phyloP scores from a whole-genome alignment of 2,329 filamentous ascomycete genomes.

The Rhinocladiella similis region DNA sequence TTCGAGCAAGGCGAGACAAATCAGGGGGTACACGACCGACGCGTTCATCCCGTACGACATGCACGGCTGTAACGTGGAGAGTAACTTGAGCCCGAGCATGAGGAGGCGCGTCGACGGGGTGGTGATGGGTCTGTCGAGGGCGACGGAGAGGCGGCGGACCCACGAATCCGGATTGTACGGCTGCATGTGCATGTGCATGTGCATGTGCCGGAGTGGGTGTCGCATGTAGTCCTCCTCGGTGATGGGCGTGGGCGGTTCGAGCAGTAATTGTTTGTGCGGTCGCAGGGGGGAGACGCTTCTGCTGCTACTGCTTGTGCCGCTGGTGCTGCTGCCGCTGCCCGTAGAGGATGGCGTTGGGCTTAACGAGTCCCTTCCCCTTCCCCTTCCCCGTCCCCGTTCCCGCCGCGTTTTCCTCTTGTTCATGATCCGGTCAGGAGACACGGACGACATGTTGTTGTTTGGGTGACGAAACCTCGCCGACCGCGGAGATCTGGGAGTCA shows the following conservation, averaged over 20 bases:
- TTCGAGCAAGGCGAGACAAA: slow-evolving; percentile 24
- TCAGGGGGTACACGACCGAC: slow-evolving; percentile 25
- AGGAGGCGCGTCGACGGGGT: slow-evolving; percentile 13
- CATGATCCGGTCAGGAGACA: slow-evolving; percentile 9
- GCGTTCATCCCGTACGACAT: slow-evolving; percentile 24
- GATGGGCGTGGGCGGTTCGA: slow-evolving; percentile 10
- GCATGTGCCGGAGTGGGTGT: too few relatives aligned
- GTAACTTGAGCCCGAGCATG: slow-evolving; percentile 25
- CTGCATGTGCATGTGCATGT: neutral
- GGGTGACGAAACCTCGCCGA: neutral
- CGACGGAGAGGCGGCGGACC: neutral
- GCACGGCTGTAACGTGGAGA: slow-evolving; percentile 27
- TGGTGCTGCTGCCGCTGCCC: slow-evolving; percentile 1
- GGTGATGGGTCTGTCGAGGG: slow-evolving; percentile 6
- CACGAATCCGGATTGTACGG: neutral
- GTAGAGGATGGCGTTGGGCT: too few relatives aligned
- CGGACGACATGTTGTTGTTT: neutral
- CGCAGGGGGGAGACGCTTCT: neutral
- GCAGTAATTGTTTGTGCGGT: slow-evolving; percentile 21
- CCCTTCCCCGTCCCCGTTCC: too few relatives aligned
- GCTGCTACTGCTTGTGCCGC: slow-evolving; percentile 1
- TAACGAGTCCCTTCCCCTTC: too few relatives aligned
- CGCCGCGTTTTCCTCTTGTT: neutral
- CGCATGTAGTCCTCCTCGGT: neutral
- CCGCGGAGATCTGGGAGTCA: slow-evolving; percentile 7